These are phyloP conservation scores for Penicillium soppii DNA, from an alignment of 495 filamentous ascomycete genomes.

Conservation along the genomic window DNA sequence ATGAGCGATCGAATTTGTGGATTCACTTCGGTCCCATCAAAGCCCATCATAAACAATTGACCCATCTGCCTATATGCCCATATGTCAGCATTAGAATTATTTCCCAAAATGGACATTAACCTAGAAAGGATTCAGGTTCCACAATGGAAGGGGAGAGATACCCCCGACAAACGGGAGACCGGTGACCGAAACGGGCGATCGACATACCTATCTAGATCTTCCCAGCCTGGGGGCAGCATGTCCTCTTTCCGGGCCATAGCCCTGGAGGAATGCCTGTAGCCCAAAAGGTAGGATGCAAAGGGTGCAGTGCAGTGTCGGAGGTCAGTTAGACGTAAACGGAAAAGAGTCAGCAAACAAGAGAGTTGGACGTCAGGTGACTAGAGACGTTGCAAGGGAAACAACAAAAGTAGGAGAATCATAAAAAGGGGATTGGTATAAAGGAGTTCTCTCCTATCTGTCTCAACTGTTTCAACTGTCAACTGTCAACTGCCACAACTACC, in stretches of 20 bases:
- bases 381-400: slow-evolving; percentile 1
- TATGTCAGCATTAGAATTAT: slow-evolving; percentile 27
- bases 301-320: slow-evolving; percentile 3
- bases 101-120: slow-evolving; percentile 16
- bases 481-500: too few species aligned
- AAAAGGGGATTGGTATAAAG: too few species aligned
- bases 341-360: background rate
- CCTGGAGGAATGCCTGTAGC: slow-evolving; percentile 41
- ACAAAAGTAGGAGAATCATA: too few species aligned
- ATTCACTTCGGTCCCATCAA: slow-evolving; percentile 85
- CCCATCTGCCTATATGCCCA: slow-evolving; percentile 61
- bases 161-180: too few species aligned
- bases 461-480: too few species aligned
- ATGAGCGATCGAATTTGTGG: slow-evolving; percentile 83
- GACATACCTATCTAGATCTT: slow-evolving; percentile 49
- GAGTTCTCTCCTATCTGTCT: slow-evolving; percentile 1
- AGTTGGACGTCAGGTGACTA: slow-evolving; percentile 23
- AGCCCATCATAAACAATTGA: slow-evolving; percentile 94
- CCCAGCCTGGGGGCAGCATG: slow-evolving; percentile 49
- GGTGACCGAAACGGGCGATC: slow-evolving; percentile 19
- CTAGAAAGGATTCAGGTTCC: too few species aligned
- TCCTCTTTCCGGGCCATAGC: slow-evolving; percentile 53
- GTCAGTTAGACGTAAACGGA: slow-evolving; percentile 16
- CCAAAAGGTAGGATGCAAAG: slow-evolving; percentile 8
- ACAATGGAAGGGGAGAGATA: slow-evolving; percentile 10